A percentile compares a stretch with the other conserved stretches of the same genome.
Evolutionary conservation across 495 filamentous ascomycete species (phyloP).

Genomic region (Echria macrotheca): DNA sequence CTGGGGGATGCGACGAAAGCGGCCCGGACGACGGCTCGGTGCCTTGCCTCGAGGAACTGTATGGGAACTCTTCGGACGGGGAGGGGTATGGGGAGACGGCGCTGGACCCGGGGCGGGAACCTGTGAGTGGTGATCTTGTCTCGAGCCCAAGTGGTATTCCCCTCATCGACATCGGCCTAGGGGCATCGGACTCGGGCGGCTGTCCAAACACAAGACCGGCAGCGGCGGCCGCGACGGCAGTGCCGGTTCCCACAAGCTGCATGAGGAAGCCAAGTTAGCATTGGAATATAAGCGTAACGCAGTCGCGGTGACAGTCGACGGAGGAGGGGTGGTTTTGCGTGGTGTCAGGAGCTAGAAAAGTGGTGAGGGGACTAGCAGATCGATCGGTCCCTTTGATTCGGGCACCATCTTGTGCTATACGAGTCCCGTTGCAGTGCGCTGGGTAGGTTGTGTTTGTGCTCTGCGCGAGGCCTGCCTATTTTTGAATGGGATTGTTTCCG

Average conservation of each 20-base stretch:
- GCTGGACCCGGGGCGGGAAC: constrained; percentile 39
- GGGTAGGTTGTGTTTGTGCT: constrained; percentile 10
- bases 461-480: constrained; percentile 5
- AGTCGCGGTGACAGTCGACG: too few species aligned
- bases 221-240: constrained; percentile 55
- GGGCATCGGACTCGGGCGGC: constrained; percentile 32
- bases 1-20: constrained; percentile 26
- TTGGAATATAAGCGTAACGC: too few species aligned
- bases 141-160: constrained; percentile 39
- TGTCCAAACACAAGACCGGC: constrained; percentile 50
- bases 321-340: too few species aligned
- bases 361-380: too few species aligned
- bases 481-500: constrained; percentile 6
- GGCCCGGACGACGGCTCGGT: constrained; percentile 18
- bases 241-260: constrained; percentile 54
- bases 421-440: constrained; percentile 5
- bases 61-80: constrained; percentile 31
- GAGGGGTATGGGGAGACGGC: constrained; percentile 25
- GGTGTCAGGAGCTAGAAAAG: too few species aligned
- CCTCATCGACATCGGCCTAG: constrained; percentile 32
- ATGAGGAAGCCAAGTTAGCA: constrained; percentile 16
- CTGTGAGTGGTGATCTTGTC: constrained; percentile 27
- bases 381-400: too few species aligned
- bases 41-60: constrained; percentile 26
- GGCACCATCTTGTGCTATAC: constrained; percentile 9